A percentile compares a stretch with the other conserved stretches of the same genome.
Evolutionary conservation across 331 rosid species (phyloP).

Genomic region (Quercus phellos): DNA sequence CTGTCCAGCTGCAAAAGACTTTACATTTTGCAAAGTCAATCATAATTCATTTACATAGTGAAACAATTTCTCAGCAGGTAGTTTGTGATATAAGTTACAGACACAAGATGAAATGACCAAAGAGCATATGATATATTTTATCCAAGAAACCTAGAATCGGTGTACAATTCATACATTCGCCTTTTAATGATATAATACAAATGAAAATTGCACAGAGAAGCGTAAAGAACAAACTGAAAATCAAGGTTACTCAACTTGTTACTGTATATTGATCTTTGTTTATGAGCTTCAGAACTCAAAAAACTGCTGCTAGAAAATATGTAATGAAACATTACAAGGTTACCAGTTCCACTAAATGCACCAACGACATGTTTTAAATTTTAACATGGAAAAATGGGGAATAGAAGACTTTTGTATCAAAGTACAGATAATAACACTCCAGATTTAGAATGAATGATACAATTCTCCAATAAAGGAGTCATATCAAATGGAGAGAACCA

Average conservation of each 20-base stretch:
- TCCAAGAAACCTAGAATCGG: not conserved
- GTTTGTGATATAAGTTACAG: not conserved
- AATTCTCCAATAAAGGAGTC: not conserved
- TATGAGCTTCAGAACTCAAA: not conserved
- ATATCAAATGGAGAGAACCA: not conserved
- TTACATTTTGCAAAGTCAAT: constrained; percentile 11
- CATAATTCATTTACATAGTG: not conserved
- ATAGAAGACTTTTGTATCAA: not conserved
- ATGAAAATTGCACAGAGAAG: not conserved
- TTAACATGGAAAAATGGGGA: not conserved
- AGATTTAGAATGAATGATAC: not conserved
- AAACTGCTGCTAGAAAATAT: not conserved
- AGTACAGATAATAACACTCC: not conserved
- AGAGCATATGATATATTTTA: not conserved
- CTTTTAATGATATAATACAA: not conserved
- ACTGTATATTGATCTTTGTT: not conserved
- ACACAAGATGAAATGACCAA: not conserved
- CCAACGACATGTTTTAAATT: not conserved
- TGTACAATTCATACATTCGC: too few relatives aligned
- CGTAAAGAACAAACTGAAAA: not conserved
- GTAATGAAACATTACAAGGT: not conserved
- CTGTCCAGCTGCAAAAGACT: constrained; percentile 79
- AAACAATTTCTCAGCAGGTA: not conserved
- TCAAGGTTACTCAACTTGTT: not conserved
- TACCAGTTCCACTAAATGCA: not conserved